A percentile compares a stretch with the other conserved stretches of the same genome.
Conservation (phyloP, 192 early-diverging fungal species). For the Coemansia guatemalensis region DNA sequence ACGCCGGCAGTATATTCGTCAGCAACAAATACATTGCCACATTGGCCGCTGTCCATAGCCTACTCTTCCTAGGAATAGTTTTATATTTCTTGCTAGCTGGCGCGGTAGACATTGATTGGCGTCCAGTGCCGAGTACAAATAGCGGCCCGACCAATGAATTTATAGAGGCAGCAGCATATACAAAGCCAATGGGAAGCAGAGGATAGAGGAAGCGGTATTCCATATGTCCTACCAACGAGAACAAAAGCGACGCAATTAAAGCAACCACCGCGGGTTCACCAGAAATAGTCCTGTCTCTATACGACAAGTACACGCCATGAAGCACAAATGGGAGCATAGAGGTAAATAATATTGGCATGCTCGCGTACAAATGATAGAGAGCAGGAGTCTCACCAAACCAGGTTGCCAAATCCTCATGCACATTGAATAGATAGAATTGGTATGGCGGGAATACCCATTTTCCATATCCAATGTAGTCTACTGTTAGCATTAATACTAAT, state of each 20-base stretch:
- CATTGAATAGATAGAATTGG: slow-evolving; percentile 82
- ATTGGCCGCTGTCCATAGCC: slow-evolving; percentile 5
- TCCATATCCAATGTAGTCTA: slow-evolving; percentile 75
- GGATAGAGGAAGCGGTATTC: slow-evolving; percentile 96
- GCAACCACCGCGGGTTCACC: slow-evolving; percentile 47
- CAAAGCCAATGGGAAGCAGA: slow-evolving; percentile 66
- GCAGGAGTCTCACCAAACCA: slow-evolving; percentile 94
- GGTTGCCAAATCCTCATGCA: slow-evolving; percentile 71
- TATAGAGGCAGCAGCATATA: slow-evolving; percentile 53
- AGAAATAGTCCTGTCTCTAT: slow-evolving; percentile 1
- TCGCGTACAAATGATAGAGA: slow-evolving; percentile 89
- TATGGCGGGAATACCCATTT: slow-evolving; percentile 70
- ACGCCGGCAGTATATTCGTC: slow-evolving; percentile 63
- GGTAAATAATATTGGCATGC: slow-evolving; percentile 73
- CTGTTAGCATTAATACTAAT: slow-evolving; percentile 46
- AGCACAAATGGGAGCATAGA: slow-evolving; percentile 71
- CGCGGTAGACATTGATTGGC: neutral
- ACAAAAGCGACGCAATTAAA: slow-evolving; percentile 58
- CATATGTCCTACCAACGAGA: slow-evolving; percentile 83
- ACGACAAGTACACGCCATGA: slow-evolving; percentile 53
- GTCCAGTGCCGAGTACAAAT: neutral
- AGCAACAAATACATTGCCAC: slow-evolving; percentile 52
- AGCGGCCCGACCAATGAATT: slow-evolving; percentile 33
- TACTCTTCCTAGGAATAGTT: neutral
- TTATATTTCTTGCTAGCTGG: neutral